A percentile compares a stretch with the other conserved stretches of the same genome.
Evolutionary conservation across 2,329 filamentous ascomycete species (phyloP).

Genomic region (Parastagonospora avenae): DNA sequence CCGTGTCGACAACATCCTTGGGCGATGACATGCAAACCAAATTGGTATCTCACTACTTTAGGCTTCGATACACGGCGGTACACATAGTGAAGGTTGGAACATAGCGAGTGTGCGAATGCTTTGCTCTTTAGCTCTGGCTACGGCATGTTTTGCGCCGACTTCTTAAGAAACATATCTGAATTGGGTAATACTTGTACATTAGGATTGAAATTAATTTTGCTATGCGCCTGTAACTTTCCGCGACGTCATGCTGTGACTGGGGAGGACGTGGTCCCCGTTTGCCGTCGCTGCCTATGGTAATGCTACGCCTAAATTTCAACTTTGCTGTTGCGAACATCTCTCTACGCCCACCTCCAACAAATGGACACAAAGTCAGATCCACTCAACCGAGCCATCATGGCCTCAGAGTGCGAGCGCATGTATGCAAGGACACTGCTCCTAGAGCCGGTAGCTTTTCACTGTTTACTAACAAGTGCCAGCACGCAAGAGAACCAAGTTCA

Average conservation of each 20-base stretch:
- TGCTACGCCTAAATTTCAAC: too few relatives aligned
- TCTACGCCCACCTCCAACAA: neutral
- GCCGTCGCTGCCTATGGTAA: too few relatives aligned
- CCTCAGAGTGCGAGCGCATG: neutral
- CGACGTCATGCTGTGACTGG: too few relatives aligned
- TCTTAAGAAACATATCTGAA: too few relatives aligned
- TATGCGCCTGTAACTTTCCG: too few relatives aligned
- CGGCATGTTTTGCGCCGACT: too few relatives aligned
- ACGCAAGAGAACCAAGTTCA: neutral
- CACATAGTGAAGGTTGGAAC: neutral
- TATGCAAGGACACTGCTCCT: neutral
- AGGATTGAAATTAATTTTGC: too few relatives aligned
- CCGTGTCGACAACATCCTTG: constrained; percentile 19
- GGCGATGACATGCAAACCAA: constrained; percentile 6
- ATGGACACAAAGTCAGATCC: neutral
- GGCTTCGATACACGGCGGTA: neutral
- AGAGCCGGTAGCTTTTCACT: neutral
- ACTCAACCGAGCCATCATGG: neutral
- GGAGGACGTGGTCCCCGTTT: too few relatives aligned
- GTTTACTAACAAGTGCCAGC: neutral
- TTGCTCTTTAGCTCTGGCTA: too few relatives aligned
- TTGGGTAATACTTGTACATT: too few relatives aligned
- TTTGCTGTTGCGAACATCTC: too few relatives aligned
- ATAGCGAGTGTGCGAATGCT: too few relatives aligned
- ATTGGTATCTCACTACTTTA: neutral